Conservation (phyloP, 1,284 basidiomycete species). For the Cryptococcus hybrid region DNA sequence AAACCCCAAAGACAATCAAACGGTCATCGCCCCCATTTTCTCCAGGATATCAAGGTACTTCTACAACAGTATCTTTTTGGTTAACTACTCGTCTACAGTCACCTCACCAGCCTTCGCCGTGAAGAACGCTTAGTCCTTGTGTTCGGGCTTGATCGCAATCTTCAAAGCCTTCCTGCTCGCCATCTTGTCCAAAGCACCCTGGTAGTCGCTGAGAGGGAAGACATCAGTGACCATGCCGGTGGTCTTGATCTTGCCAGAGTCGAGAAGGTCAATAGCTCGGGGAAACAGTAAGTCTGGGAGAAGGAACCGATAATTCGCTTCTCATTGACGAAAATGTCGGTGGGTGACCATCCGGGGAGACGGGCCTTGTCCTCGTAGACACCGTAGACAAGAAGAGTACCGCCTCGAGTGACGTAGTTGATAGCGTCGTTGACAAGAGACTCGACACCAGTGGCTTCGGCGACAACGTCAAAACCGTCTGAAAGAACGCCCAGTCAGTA, state of each 20-base stretch:
- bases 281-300: slow-evolving; percentile 81
- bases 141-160: slow-evolving; percentile 46
- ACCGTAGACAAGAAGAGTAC: slow-evolving; percentile 55
- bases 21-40: background rate
- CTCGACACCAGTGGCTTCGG: slow-evolving; percentile 81
- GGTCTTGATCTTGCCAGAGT: slow-evolving; percentile 74
- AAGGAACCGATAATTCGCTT: slow-evolving; percentile 79
- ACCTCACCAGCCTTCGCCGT: background rate
- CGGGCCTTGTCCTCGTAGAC: slow-evolving; percentile 66
- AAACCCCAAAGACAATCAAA: too few species aligned
- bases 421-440: slow-evolving; percentile 74
- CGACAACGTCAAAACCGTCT: slow-evolving; percentile 81
- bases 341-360: slow-evolving; percentile 73
- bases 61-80: background rate
- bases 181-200: slow-evolving; percentile 80
- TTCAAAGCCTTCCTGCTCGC: slow-evolving; percentile 53
- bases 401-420: slow-evolving; percentile 70
- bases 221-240: slow-evolving; percentile 79
- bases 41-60: background rate
- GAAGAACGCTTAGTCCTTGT: too few species aligned
- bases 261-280: slow-evolving; percentile 80
- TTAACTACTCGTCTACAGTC: background rate
- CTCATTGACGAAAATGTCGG: slow-evolving; percentile 81
- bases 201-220: slow-evolving; percentile 73
- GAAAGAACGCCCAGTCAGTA: slow-evolving; percentile 4